A percentile compares a stretch with the other conserved stretches of the same genome.
Conservation (phyloP, 208 protist genomes). For the Acanthamoeba divionensis region DNA sequence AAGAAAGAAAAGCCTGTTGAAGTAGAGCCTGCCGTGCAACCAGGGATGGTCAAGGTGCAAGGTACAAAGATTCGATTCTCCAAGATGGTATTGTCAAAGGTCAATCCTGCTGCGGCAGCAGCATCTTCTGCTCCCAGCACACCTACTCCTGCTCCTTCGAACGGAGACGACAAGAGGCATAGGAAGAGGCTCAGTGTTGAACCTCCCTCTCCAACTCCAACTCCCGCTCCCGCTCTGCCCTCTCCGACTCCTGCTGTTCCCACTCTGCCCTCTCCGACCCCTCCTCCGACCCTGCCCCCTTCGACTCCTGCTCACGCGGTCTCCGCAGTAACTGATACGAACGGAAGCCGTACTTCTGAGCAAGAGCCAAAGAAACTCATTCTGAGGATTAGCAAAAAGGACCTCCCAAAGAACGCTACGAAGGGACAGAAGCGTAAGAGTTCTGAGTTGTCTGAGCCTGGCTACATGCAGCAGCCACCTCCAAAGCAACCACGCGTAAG, state of each 20-base stretch:
- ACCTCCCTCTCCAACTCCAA: background rate
- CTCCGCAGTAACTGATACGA: background rate
- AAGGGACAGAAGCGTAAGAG: background rate
- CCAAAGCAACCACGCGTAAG: background rate
- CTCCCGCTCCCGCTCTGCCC: background rate
- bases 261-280: background rate
- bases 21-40: background rate
- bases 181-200: background rate
- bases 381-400: slow-evolving; percentile 50
- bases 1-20: background rate
- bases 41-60: slow-evolving; percentile 10
- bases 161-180: background rate
- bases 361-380: slow-evolving; percentile 39
- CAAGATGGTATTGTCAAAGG: background rate
- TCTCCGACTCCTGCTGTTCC: background rate
- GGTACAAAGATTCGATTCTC: slow-evolving; percentile 43
- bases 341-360: too few species aligned
- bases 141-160: background rate
- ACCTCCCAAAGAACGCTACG: background rate
- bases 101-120: background rate
- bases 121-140: background rate
- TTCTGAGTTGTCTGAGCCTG: slow-evolving; percentile 37
- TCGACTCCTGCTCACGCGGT: background rate
- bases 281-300: background rate
- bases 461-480: slow-evolving; percentile 22